Evolutionary conservation across 768 basidiomycete genomes (phyloP).

Genomic region (Tephrocybe sp.): DNA sequence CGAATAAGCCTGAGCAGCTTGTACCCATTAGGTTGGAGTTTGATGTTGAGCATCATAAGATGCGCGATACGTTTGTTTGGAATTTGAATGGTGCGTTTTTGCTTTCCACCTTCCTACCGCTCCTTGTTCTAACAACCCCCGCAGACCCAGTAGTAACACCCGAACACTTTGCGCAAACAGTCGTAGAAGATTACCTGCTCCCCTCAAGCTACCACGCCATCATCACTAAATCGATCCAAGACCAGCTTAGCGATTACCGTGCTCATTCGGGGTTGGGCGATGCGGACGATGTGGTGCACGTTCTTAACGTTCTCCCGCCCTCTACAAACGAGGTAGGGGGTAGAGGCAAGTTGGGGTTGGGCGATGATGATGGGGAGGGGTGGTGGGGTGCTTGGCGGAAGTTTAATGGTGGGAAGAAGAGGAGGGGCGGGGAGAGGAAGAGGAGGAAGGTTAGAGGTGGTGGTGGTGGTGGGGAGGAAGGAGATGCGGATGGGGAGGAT

Average conservation of each 20-base stretch:
- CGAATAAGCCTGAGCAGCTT: conserved; percentile 71
- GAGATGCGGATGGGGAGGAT: conserved; percentile 20
- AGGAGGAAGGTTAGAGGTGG: conserved; percentile 18
- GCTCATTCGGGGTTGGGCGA: conserved; percentile 52
- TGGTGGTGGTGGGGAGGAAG: conserved; percentile 38
- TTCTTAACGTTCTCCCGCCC: too few species aligned
- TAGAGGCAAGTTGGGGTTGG: background rate
- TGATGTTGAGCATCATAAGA: conserved; percentile 90
- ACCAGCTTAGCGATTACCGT: conserved; percentile 81
- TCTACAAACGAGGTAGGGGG: too few species aligned
- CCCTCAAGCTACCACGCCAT: conserved; percentile 58
- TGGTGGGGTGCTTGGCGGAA: conserved; percentile 17
- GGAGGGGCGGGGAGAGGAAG: background rate
- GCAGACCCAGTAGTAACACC: conserved; percentile 88
- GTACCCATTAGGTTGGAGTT: conserved; percentile 96
- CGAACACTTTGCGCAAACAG: conserved; percentile 83
- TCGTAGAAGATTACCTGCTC: conserved; percentile 89
- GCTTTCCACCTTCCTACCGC: background rate
- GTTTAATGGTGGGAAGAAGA: background rate
- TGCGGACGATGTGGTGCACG: background rate
- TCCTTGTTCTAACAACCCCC: background rate
- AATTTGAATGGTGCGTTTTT: conserved; percentile 80
- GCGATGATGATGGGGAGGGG: background rate
- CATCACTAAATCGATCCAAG: conserved; percentile 82
- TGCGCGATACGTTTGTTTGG: conserved; percentile 97